Evolutionary conservation across 805 yeast species (phyloP), one percentile per base, ranked within the genome.

Genomic region (Torulaspora gathmanii): DNA sequence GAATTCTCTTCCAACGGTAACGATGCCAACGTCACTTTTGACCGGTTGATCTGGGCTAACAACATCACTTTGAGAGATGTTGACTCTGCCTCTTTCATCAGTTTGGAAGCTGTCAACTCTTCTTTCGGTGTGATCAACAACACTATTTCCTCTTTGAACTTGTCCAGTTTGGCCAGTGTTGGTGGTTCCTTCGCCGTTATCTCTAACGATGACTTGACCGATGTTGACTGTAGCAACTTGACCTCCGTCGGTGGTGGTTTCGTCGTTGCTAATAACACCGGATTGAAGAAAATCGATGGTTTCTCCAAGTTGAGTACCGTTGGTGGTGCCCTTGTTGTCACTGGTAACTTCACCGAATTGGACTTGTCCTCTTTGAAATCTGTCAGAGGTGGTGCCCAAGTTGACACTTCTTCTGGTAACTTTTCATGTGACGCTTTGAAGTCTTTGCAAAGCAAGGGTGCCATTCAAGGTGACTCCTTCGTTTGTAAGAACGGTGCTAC

Each of bases 191-290:
- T 93, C 60, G 70, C 90, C 54, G 70, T 93, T 61, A 72, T 72
- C 66, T 73, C 82, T 56, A 93, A 93, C 78, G 75, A 78, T 51
- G 77, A 84, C 44, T 79, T 93, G 68, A 77, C 78, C 59, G 75
- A 72, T 57, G 56, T 86, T 49, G 80, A 82, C 55, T 83, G 88
- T 76, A 73, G 85, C 42, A 68, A 75, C 65, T 79, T 93, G 70
- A 74, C 81, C 51, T 54, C 77, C 40, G 73, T 93, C 61, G 95
- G 91, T 68, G 98, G 99, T 79, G 99, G 96, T 70, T 86, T 93
- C 69, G 82, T 78, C 60, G 73, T 93, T 64, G 80, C 86, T 53
- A 87, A 89, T 81, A 93, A 93, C 84, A 72, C 86, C 54, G 69
- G 75, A 44, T 80, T 91, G 66, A 68, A 65, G 40, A 59, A 75